Percentiles rank a stretch among this genome's conserved stretches.
These are phyloP conservation scores for Atkinsonella texensis DNA, from an alignment of 2,329 filamentous ascomycete genomes.

Conservation along the genomic window DNA sequence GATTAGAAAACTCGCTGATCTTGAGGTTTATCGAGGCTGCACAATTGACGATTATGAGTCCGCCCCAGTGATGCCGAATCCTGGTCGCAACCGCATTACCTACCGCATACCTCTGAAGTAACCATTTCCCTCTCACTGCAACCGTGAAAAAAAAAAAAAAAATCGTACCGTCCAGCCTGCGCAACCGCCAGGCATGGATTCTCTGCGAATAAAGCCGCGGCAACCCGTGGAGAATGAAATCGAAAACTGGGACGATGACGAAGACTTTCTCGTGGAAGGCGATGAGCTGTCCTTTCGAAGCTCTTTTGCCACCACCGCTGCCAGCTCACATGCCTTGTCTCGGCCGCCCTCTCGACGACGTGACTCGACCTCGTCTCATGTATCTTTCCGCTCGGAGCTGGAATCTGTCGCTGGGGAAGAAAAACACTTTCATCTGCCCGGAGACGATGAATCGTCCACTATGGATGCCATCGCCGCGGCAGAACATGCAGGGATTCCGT, in stretches of 20 bases:
- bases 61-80: conserved; percentile 9
- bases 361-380: conserved; percentile 70
- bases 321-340: conserved; percentile 5
- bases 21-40: background rate
- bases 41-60: conserved; percentile 12
- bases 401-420: conserved; percentile 68
- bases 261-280: conserved; percentile 53
- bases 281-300: conserved; percentile 51
- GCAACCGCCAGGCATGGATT: conserved; percentile 33
- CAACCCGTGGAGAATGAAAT: conserved; percentile 47
- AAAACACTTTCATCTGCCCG: conserved; percentile 73
- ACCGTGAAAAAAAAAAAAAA: background rate
- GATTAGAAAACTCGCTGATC: no score
- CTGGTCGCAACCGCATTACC: background rate
- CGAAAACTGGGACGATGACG: conserved; percentile 72
- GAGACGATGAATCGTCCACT: conserved; percentile 74
- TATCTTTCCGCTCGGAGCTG: conserved; percentile 72
- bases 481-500: conserved; percentile 79
- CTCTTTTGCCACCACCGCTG: conserved; percentile 25
- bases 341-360: conserved; percentile 37
- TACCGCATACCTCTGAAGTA: background rate
- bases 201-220: conserved; percentile 39
- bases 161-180: conserved; percentile 5
- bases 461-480: conserved; percentile 79
- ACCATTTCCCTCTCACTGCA: no score